Conservation (phyloP, 192 early-diverging fungal genomes). For the Umbelopsis isabellina region DNA sequence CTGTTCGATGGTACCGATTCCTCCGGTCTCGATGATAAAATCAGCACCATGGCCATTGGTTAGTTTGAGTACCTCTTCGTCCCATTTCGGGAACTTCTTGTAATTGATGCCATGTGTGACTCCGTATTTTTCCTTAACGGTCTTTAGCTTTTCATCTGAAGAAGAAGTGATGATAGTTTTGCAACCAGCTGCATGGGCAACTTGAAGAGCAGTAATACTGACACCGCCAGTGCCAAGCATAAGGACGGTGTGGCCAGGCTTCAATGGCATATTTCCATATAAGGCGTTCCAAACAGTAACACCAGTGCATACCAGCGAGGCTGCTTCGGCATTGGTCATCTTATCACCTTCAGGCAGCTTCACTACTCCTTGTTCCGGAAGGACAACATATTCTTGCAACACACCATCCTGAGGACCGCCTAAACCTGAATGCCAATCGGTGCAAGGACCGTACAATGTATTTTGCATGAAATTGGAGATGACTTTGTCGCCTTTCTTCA, state of each 20-base stretch:
- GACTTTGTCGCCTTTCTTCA: constrained; percentile 22
- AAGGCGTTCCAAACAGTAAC: constrained; percentile 25
- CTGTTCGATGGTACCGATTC: constrained; percentile 21
- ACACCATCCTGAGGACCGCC: constrained; percentile 16
- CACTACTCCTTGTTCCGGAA: not conserved
- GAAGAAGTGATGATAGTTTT: constrained; percentile 26
- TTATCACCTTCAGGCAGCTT: constrained; percentile 14
- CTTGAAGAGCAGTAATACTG: constrained; percentile 13
- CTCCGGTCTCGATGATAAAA: constrained; percentile 29
- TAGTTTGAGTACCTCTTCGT: constrained; percentile 19
- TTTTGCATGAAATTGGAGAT: constrained; percentile 8
- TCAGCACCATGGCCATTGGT: constrained; percentile 17
- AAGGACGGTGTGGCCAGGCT: constrained; percentile 12
- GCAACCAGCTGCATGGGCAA: constrained; percentile 24
- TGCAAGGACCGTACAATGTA: not conserved
- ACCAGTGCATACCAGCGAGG: constrained; percentile 27
- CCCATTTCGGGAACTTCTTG: constrained; percentile 17
- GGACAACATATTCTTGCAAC: constrained; percentile 2
- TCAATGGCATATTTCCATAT: constrained; percentile 4
- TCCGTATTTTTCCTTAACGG: constrained; percentile 8
- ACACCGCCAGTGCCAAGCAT: constrained; percentile 28
- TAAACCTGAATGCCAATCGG: not conserved
- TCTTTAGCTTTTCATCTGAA: constrained; percentile 21
- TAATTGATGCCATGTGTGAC: constrained; percentile 23
- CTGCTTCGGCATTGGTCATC: constrained; percentile 16